These are phyloP conservation scores for Lodderomyces orthopsilosis DNA, from an alignment of 1,139 yeast genomes.

Conservation along the genomic window DNA sequence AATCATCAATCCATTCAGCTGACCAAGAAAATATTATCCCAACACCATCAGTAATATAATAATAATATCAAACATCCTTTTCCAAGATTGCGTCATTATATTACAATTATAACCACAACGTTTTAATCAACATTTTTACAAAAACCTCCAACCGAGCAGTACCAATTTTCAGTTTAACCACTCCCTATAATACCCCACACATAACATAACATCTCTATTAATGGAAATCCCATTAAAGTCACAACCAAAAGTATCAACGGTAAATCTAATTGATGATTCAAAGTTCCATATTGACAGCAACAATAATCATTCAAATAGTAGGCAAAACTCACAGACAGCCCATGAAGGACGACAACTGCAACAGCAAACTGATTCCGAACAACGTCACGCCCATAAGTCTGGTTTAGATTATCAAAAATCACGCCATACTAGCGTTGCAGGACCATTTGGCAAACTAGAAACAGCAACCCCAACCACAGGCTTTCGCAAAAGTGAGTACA, in stretches of 20 bases:
- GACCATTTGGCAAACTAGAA: not conserved
- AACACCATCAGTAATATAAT: no score
- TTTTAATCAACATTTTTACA: no score
- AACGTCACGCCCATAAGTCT: conserved; percentile 2
- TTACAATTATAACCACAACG: no score
- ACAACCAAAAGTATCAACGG: conserved; percentile 41
- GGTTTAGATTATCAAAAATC: not conserved
- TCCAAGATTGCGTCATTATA: no score
- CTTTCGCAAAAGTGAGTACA: not conserved
- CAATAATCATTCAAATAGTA: conserved; percentile 3
- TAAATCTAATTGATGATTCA: conserved; percentile 30
- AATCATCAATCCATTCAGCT: no score
- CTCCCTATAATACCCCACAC: no score
- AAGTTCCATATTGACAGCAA: conserved; percentile 17
- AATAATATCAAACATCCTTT: no score
- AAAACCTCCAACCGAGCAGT: no score
- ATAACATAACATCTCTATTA: not conserved
- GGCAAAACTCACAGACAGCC: conserved; percentile 2
- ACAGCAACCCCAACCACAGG: not conserved
- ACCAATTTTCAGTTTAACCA: no score
- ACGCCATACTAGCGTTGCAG: not conserved
- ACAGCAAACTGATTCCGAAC: conserved; percentile 3
- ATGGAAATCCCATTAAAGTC: conserved; percentile 48
- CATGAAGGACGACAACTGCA: conserved; percentile 2
- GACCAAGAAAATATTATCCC: no score